Conservation (phyloP, 495 filamentous ascomycete species). For the Penicillium dipodomyicola region DNA sequence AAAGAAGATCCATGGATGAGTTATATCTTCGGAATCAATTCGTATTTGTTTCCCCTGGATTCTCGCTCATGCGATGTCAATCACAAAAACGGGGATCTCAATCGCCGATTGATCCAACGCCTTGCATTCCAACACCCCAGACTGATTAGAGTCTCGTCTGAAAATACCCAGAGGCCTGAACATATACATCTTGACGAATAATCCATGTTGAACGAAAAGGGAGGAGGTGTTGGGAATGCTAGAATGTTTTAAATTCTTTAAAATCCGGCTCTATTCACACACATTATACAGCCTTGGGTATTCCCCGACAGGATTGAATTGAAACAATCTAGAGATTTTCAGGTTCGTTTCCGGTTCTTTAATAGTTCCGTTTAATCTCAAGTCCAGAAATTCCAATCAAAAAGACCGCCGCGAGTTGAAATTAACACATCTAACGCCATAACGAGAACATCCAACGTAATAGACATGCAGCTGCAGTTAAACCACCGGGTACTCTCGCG, state of each 20-base stretch:
- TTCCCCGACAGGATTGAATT: neutral
- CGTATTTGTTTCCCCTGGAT: constrained; percentile 6
- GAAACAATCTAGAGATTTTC: too few relatives aligned
- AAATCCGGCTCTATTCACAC: neutral
- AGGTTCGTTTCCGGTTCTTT: neutral
- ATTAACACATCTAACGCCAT: neutral
- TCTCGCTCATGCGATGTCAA: constrained; percentile 4
- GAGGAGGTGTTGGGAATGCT: neutral
- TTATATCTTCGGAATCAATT: constrained; percentile 4
- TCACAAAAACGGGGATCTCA: constrained; percentile 1
- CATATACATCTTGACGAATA: neutral
- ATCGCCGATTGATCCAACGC: constrained; percentile 11
- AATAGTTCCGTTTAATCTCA: neutral
- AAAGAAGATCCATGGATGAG: neutral
- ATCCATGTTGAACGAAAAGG: neutral
- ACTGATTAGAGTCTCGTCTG: constrained; percentile 3
- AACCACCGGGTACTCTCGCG: neutral
- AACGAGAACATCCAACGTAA: neutral
- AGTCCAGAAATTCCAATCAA: neutral
- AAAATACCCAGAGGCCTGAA: neutral
- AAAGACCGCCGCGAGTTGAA: neutral
- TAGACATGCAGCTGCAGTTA: constrained; percentile 2
- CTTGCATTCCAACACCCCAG: constrained; percentile 9
- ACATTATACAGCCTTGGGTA: neutral
- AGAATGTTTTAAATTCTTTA: neutral